Base-by-base conservation (phyloP, 495 filamentous ascomycete genomes). In the Sabuloglossum arenarium region DNA sequence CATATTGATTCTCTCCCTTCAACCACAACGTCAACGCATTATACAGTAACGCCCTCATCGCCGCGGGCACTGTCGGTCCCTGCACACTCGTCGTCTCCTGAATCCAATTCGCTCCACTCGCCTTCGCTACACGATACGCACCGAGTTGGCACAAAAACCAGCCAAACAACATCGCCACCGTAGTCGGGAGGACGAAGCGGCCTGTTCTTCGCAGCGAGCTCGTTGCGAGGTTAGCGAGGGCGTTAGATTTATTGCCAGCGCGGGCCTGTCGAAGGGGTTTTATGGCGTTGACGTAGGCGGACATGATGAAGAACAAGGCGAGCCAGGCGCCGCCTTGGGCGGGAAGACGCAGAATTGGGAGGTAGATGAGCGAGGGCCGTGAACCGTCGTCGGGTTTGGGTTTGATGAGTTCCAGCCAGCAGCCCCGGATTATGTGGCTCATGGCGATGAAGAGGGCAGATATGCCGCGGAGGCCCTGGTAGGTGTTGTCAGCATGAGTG, bases 251-350 rank as follows among this genome's bases (percentile, higher is more conserved):
- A 32, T 32, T 32, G 30, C 80, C 79, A 27, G 73, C 71, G 14
- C 75, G 75, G 32, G 70, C 69, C 53, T 78, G 73, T 52, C 79
- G 79, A 42, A 84, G 65, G 1, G 80, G 79, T 63, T 82, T 82
- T 42, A 84, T 64, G 6, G 79, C 77, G 62, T 79, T 81, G 25
- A 84, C 79, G 59, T 81, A 84, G 52, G 79, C 80, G 19, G 80
- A 80, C 42, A 84, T 70, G 58, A 84, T 75, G 52, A 75, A 71
- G 69, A 84, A 84, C 54, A 81, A 78, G 30, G 79, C 74, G 21
- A 84, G 79, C 52, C 80, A 79, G 29, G 81, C 70, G 54, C 76
- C 75, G 46, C 78, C 80, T 64, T 83, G 80, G 65, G 75, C 73
- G 45, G 78, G 71, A 47, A 82, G 74, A 34, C 80, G 78, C 11